Evolutionary conservation across 2,329 filamentous ascomycete genomes (phyloP), one percentile per base, ranked within the genome.

Genomic region (Alternaria sp.): DNA sequence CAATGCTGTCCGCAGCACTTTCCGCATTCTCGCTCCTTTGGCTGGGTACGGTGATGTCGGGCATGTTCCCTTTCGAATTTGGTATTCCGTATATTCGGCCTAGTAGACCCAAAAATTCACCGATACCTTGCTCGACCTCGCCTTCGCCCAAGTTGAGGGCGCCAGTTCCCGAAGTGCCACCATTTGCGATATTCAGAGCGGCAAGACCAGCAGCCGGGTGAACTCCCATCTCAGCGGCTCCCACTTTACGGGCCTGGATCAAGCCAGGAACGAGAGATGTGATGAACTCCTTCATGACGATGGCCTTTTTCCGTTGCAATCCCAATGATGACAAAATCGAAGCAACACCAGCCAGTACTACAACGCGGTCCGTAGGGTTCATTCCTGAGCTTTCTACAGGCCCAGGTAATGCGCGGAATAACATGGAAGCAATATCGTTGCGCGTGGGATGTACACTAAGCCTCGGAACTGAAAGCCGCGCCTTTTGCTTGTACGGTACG

Each of bases 141-240:
- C 73, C 74, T 59, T 77, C 76, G 16, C 74, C 73, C 4, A 78
- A 59, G 67, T 89, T 90, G 28, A 95, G 81, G 12, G 90, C 89
- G n/a, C 93, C 89, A 54, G 97, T 83, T 2, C 93, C 93, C 7
- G 94, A 92, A 16, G 92, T 92, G 40, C 66, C 68, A 8, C 72
- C 73, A 34, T 70, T 73, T 9, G 67, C 69, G 65, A 78, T 74
- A 65, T 89, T 90, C 30, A 95, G 81, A 12, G 90, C 89, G 27
- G 93, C 89, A 52, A 97, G 82, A 0, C 93, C 94, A 10, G 94
- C 93, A 18, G 94, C 94, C 41, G 95, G 95, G 79, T 98, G 94
- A 36, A 99, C 92, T 4, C 94, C 95, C 72, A 95, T 92, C 74
- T 98, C 95, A n/a, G 95, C 94, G 41, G 95, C 95, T 32, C 94